Base-by-base conservation (phyloP, 345 rosid species). In the Fremontodendron californicum region DNA sequence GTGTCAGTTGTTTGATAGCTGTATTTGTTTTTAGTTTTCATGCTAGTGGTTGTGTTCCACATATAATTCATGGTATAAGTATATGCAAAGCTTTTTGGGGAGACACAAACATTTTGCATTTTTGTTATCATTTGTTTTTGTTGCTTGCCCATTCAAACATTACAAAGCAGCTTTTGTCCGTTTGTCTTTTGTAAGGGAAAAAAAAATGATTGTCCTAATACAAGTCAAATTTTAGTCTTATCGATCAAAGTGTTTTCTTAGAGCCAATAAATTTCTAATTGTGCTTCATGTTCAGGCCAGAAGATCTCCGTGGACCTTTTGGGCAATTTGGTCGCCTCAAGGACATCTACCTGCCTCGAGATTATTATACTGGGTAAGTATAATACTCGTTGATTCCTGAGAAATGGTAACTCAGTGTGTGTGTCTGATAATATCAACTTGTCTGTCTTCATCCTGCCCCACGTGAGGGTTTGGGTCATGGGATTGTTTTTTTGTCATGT, bases 281-380 rank as follows among this genome's bases (percentile, higher is more conserved):
- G 46, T 16, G 46, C 70, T 6, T 33, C 3, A 64, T 57, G 71
- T 82, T 61, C 92, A 93, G 98, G 89, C 90, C 88, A 19, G 96
- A 93, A 73, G 98, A 95, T 82, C 85, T 95, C 1, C 91, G 90
- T 9, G 85, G 89, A 70, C 92, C 96, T 10, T 93, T 95, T 82
- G 92, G 89, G 25, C 87, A 78, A 75, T 92, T 92, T 86, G 98
- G 99, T 75, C 93, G 85, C 48, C 85, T 96, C 42, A 96, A 92
- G 87, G 96, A 96, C 77, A 76, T 96, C 35, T 93, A 92, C 77
- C 82, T 96, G 89, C 99, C 99, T 69, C 91, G 93, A 39, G 96
- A 96, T 80, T 93, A 92, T 78, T 82, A 96, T 78, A 90, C 93
- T 49, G 97, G 99, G 94, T 93, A 82, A 89, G 90, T 57, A 27